phyloP scores from a whole-genome alignment of 1,139 yeast genomes.

The Wickerhamomyces sp. region DNA sequence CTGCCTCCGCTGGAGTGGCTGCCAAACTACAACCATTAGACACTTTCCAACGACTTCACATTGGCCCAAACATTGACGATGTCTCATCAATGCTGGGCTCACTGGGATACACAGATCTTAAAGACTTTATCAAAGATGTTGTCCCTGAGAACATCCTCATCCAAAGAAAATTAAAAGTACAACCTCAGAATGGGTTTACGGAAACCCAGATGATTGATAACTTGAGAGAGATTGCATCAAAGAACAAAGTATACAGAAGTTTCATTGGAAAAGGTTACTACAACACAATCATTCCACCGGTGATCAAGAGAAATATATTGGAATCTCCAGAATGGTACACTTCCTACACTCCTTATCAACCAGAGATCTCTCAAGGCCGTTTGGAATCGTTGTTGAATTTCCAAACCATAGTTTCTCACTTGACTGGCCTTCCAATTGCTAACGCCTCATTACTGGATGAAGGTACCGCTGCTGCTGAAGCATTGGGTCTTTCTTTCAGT shows the following conservation, averaged over 20 bases:
- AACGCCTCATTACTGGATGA: constrained; percentile 94
- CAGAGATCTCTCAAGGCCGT: constrained; percentile 96
- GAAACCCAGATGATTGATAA: constrained; percentile 78
- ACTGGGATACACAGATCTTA: constrained; percentile 64
- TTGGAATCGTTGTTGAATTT: constrained; percentile 83
- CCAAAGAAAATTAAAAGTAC: constrained; percentile 62
- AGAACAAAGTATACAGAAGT: constrained; percentile 67
- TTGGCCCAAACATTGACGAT: constrained; percentile 73
- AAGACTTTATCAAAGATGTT: constrained; percentile 65
- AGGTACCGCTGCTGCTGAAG: constrained; percentile 98
- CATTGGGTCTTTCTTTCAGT: constrained; percentile 82
- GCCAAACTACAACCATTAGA: constrained; percentile 46
- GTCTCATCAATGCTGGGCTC: constrained; percentile 59
- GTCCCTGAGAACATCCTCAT: constrained; percentile 75
- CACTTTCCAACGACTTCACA: constrained; percentile 84
- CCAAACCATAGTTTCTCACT: constrained; percentile 84
- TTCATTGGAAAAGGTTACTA: constrained; percentile 94
- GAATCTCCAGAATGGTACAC: constrained; percentile 99
- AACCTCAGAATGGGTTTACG: constrained; percentile 64
- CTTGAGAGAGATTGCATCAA: constrained; percentile 62
- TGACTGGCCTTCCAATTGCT: constrained; percentile 90
- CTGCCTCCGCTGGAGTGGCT: constrained; percentile 4
- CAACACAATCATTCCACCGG: constrained; percentile 87
- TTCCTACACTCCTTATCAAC: constrained; percentile 96
- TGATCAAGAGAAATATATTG: constrained; percentile 83